phyloP scores from a whole-genome alignment of 192 early-diverging fungal species.

The Linnemannia exigua region DNA sequence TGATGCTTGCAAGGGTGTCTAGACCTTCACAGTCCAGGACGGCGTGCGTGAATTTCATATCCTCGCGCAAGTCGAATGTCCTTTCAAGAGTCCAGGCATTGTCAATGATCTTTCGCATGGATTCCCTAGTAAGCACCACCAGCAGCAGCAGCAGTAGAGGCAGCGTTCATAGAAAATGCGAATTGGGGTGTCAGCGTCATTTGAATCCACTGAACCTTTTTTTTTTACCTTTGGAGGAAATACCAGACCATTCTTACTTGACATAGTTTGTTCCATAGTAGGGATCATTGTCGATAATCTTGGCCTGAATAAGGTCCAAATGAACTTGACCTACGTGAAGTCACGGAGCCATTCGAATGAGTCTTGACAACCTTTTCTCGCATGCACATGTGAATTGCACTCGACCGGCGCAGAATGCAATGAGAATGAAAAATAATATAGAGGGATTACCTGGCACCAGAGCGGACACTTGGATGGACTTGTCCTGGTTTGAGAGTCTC shows the following conservation, averaged over 20 bases:
- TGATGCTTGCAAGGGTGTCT: constrained; percentile 63
- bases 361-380: not conserved
- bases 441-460: constrained; percentile 33
- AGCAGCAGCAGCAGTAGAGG: not conserved
- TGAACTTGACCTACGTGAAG: constrained; percentile 36
- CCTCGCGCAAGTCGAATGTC: constrained; percentile 12
- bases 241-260: constrained; percentile 24
- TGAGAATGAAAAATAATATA: too few relatives aligned
- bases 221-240: not conserved
- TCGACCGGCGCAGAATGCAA: too few relatives aligned
- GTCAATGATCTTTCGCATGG: constrained; percentile 18
- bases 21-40: constrained; percentile 64
- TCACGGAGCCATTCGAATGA: not conserved
- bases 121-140: constrained; percentile 15
- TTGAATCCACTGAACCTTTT: too few relatives aligned
- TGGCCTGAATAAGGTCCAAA: constrained; percentile 36
- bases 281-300: constrained; percentile 18
- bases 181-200: too few relatives aligned
- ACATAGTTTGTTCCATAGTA: constrained; percentile 52
- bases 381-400: not conserved
- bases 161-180: too few relatives aligned
- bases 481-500: constrained; percentile 13
- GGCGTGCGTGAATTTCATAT: not conserved
- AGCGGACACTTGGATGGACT: constrained; percentile 11
- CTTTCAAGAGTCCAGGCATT: constrained; percentile 22